Evolutionary conservation across 129 eudicot species (phyloP), one percentile per base, ranked within the genome.

Genomic region (Mikania micrantha): DNA sequence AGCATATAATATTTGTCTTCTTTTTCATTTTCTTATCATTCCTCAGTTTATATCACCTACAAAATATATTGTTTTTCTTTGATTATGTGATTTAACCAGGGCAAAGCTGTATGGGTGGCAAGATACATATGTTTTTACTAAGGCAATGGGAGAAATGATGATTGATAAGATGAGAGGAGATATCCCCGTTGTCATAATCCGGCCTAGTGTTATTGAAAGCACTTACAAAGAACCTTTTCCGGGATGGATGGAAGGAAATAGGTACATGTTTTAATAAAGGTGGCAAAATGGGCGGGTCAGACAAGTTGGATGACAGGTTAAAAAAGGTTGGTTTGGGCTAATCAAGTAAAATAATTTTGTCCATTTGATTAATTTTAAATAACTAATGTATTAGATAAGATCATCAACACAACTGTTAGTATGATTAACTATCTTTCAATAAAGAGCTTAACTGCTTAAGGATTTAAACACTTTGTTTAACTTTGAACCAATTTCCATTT

Each of bases 91-190:
- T 71, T 62, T n/a, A 20, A 71, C 31, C 73, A 93, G 98, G 79
- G 98, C 98, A 44, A 88, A 87, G 49, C 79, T 80, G 59, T 80
- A 84, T 28, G 98, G 96, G 20, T 93, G 98, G 98, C 98, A 93
- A 81, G 98, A 93, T 61, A 93, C 98, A 0, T 93, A 93, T 20
- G 98, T 88, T 41, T 93, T 93, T 59, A 93, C 98, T 7, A 93
- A 93, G 70, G 98, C 98, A 6, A 93, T 93, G 98, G 96, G 98
- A 10, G 98, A 93, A 78, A 93, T 93, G 98, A 77, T 88, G 92
- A 85, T 93, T 40, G 90, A 90, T 79, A 83, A 77, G 57, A 58
- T 86, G 82, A 81, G 92, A 74, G 95, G 90, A 24, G 96, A 93
- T 42, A 80, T 86, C 47, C 98, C 98, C 9, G 79, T 88, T 6